Evolutionary conservation across 495 filamentous ascomycete genomes (phyloP).

Genomic region (Xylaria flabelliformis): DNA sequence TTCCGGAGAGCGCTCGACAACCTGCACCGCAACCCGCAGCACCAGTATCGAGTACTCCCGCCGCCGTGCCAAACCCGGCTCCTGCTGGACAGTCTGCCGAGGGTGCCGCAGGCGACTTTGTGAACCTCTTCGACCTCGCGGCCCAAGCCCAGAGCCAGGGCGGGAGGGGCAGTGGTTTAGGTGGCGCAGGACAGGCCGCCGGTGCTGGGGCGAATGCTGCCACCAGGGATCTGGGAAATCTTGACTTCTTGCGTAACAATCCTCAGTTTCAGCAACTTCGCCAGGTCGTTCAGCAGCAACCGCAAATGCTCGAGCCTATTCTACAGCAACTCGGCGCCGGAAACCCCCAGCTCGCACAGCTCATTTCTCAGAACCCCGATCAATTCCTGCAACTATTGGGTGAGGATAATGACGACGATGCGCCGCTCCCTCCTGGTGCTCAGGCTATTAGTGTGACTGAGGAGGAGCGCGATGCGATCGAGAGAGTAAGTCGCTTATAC

Average conservation of each 20-base stretch:
- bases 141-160: conserved; percentile 69
- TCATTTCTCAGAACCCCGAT: conserved; percentile 89
- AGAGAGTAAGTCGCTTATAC: conserved; percentile 76
- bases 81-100: conserved; percentile 50
- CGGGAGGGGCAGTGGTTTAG: conserved; percentile 49
- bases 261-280: conserved; percentile 97
- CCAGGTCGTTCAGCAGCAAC: conserved; percentile 95
- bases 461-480: conserved; percentile 95
- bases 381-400: conserved; percentile 88
- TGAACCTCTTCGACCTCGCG: conserved; percentile 95
- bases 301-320: conserved; percentile 97
- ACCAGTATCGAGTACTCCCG: conserved; percentile 30
- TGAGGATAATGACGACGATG: conserved; percentile 78
- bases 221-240: conserved; percentile 70
- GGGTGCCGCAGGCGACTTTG: conserved; percentile 66
- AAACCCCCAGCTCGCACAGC: conserved; percentile 89
- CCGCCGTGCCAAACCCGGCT: conserved; percentile 38
- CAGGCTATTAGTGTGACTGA: conserved; percentile 91
- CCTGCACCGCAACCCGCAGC: conserved; percentile 46
- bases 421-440: conserved; percentile 81
- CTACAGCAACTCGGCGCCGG: conserved; percentile 94
- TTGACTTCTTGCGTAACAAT: conserved; percentile 96
- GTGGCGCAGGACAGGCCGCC: conserved; percentile 47
- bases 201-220: conserved; percentile 56
- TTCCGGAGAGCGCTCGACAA: conserved; percentile 80